These are phyloP conservation scores for Venturia pyrina DNA, from an alignment of 2,329 filamentous ascomycete genomes.

Conservation along the genomic window DNA sequence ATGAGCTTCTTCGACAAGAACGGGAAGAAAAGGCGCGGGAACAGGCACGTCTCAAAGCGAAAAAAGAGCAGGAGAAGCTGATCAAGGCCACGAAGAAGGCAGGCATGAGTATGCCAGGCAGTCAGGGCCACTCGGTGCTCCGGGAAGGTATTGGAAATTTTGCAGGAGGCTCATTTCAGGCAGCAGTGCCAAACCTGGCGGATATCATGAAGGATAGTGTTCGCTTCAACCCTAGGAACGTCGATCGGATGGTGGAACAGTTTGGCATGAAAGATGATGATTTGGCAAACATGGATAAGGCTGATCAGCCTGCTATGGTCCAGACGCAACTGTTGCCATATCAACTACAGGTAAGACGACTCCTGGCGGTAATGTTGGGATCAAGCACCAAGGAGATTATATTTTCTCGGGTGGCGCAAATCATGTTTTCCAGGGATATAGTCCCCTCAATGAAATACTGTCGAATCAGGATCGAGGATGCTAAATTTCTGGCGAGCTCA, in stretches of 20 bases:
- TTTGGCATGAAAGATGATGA: constrained; percentile 62
- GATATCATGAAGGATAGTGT: constrained; percentile 58
- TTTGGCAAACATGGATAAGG: constrained; percentile 62
- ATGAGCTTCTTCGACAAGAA: constrained; percentile 34
- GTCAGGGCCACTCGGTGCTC: constrained; percentile 15
- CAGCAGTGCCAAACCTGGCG: constrained; percentile 39
- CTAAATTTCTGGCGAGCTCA: background rate
- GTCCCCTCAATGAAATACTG: too few relatives aligned
- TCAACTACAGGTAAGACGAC: constrained; percentile 46
- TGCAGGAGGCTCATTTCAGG: constrained; percentile 25
- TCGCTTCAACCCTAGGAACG: constrained; percentile 55
- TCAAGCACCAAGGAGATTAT: background rate
- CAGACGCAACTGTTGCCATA: constrained; percentile 65
- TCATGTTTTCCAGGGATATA: too few relatives aligned
- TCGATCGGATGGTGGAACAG: constrained; percentile 55
- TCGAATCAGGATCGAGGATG: too few relatives aligned
- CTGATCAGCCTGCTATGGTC: constrained; percentile 55
- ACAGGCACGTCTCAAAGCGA: background rate
- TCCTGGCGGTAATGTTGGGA: background rate
- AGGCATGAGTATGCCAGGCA: constrained; percentile 24
- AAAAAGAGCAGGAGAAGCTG: constrained; percentile 43
- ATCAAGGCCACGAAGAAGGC: constrained; percentile 21
- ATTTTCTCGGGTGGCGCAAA: too few relatives aligned
- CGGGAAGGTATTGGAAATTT: constrained; percentile 15
- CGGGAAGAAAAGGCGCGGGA: constrained; percentile 37